Evolutionary conservation across 1,139 yeast genomes (phyloP).

Genomic region (Magnusiomyces paraingens): DNA sequence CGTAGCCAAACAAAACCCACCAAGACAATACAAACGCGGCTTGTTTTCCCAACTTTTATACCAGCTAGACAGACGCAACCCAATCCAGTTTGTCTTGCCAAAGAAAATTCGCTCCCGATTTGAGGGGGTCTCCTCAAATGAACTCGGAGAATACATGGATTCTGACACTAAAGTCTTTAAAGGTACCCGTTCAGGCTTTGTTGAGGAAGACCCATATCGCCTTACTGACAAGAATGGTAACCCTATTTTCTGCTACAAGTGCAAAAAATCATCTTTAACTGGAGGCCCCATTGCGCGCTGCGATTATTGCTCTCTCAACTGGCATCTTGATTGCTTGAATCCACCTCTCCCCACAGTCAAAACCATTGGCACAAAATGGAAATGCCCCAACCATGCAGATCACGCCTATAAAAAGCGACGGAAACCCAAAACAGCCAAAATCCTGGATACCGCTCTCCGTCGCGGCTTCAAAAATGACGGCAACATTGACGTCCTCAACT

Average conservation of each 20-base stretch:
- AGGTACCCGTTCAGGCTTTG: constrained; percentile 31
- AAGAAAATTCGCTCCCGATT: constrained; percentile 62
- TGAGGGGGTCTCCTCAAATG: constrained; percentile 62
- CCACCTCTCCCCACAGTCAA: constrained; percentile 75
- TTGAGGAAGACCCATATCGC: constrained; percentile 54
- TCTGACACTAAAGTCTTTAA: constrained; percentile 39
- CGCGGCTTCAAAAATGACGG: constrained; percentile 63
- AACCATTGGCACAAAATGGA: constrained; percentile 79
- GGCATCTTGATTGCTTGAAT: constrained; percentile 87
- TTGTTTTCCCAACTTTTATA: constrained; percentile 61
- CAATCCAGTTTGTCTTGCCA: constrained; percentile 71
- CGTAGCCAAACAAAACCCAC: constrained; percentile 30
- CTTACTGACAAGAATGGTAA: constrained; percentile 59
- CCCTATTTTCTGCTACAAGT: constrained; percentile 66
- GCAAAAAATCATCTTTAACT: constrained; percentile 62
- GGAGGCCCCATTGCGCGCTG: constrained; percentile 59
- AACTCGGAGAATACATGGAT: constrained; percentile 66
- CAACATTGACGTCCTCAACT: constrained; percentile 53
- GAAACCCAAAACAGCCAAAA: constrained; percentile 48
- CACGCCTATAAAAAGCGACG: constrained; percentile 31
- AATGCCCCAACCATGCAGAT: constrained; percentile 84
- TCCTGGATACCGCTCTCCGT: constrained; percentile 49
- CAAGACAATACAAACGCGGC: constrained; percentile 30
- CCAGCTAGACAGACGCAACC: constrained; percentile 53
- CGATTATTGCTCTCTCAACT: constrained; percentile 77